Evolutionary conservation across 1,284 basidiomycete species (phyloP), one percentile per base, ranked within the genome.

Genomic region (Cryptococcus sp.): DNA sequence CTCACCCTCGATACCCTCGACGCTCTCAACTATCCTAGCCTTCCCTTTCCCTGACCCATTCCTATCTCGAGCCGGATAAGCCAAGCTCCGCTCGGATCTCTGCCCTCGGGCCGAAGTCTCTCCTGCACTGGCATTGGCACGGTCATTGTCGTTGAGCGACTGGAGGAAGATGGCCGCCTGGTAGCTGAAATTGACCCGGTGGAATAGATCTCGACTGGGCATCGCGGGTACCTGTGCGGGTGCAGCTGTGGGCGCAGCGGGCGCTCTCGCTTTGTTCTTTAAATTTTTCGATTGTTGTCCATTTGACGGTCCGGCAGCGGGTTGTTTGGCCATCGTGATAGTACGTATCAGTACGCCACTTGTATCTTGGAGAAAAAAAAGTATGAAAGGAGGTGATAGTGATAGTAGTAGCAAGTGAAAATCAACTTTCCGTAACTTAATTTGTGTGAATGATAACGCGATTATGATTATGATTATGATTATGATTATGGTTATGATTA

Each of bases 81-180:
- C 40, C 16, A 22, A 23, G 47, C 17, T 8, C 25, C 13, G 13
- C 22, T 27, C 19, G 19, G 47, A 46, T 7, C 40, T 19, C 19
- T 42, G 52, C 23, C 20, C 42, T 22, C 20, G 51, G 15, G 39
- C 27, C 13, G 17, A 42, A 38, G 8, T 5, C 8, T 35, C 31
- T 3, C 31, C 31, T 10, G 4, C 13, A 13, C 31, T 8, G 17
- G 19, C 20, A 22, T 55, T 58, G 10, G n/a, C 25, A 23, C 35
- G 53, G 22, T 23, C 42, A 11, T 13, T 8, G 17, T 38, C 20
- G 31, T 55, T 58, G 10, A 75, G 68, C 23, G 66, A 56, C 31
- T 75, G 72, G 3, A 78, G 62, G 50, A 69, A 70, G 31, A 73
- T 55, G 25, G 69, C 66, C 27, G 75, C 72, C 60, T 78, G 76